These are phyloP conservation scores for Cadophora malorum DNA, from an alignment of 2,329 filamentous ascomycete species.

Conservation along the genomic window DNA sequence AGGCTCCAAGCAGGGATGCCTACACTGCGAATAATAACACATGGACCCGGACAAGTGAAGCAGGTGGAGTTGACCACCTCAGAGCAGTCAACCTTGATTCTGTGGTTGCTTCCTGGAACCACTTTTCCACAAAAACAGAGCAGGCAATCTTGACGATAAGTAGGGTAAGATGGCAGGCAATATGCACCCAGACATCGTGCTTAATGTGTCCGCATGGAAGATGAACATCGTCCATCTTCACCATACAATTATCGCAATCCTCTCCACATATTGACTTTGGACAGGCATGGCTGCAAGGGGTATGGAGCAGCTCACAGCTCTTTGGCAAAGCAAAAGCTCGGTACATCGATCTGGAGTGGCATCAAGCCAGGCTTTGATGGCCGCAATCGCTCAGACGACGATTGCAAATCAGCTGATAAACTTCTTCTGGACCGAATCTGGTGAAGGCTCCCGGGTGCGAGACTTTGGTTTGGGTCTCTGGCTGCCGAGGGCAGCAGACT, in stretches of 20 bases:
- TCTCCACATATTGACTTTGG: slow-evolving; percentile 51
- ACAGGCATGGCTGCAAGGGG: slow-evolving; percentile 54
- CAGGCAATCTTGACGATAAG: slow-evolving; percentile 56
- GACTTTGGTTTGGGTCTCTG: slow-evolving; percentile 47
- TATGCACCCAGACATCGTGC: too few species aligned
- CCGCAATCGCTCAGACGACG: slow-evolving; percentile 50
- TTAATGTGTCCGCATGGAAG: slow-evolving; percentile 51
- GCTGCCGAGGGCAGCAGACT: slow-evolving; percentile 71
- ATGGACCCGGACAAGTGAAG: slow-evolving; percentile 53
- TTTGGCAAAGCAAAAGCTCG: slow-evolving; percentile 53
- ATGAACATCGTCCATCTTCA: slow-evolving; percentile 43
- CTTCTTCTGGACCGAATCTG: slow-evolving; percentile 63
- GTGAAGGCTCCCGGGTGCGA: slow-evolving; percentile 39
- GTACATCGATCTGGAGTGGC: slow-evolving; percentile 55
- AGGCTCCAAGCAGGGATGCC: too few species aligned
- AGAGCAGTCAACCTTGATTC: slow-evolving; percentile 56
- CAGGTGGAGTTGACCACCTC: slow-evolving; percentile 48
- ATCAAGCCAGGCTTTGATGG: slow-evolving; percentile 54
- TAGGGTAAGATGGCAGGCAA: slow-evolving; percentile 52
- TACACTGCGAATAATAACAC: too few species aligned
- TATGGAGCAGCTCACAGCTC: slow-evolving; percentile 51
- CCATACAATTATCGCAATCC: slow-evolving; percentile 49
- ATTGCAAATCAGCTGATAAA: slow-evolving; percentile 46
- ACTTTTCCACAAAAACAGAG: slow-evolving; percentile 51
- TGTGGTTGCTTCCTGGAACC: slow-evolving; percentile 63